These are phyloP conservation scores for Xylaria telfairii DNA, from an alignment of 495 filamentous ascomycete genomes.

Conservation along the genomic window DNA sequence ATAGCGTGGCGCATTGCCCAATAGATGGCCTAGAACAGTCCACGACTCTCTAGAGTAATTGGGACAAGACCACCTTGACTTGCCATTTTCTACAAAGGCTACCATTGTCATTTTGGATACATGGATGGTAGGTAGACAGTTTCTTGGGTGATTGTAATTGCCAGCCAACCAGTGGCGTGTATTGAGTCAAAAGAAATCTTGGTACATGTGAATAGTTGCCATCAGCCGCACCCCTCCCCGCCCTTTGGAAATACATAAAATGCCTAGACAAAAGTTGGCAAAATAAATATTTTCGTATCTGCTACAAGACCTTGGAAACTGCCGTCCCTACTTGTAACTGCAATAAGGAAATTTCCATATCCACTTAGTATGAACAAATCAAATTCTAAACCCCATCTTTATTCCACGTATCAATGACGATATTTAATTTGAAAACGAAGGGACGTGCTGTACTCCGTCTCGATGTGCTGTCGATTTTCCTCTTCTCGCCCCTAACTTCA, in stretches of 20 bases:
- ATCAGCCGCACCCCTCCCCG: not conserved
- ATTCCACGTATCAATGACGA: not conserved
- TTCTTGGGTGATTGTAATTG: not conserved
- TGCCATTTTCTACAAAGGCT: not conserved
- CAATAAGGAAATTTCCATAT: not conserved
- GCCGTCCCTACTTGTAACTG: no score
- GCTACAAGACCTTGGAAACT: not conserved
- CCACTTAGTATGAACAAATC: not conserved
- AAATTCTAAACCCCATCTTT: not conserved
- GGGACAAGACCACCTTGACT: no score
- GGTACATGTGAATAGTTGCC: not conserved
- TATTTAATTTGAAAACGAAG: not conserved
- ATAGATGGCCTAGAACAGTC: not conserved
- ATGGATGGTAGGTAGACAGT: no score
- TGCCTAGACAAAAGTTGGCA: not conserved
- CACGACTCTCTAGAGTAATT: not conserved
- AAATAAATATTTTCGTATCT: not conserved
- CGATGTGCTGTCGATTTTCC: constrained; percentile 9
- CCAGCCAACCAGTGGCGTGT: constrained; percentile 11
- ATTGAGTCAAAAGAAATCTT: not conserved
- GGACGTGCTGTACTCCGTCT: constrained; percentile 9
- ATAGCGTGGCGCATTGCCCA: not conserved
- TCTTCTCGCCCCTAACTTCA: not conserved
- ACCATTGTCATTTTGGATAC: not conserved
- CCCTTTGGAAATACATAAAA: not conserved